A percentile compares a stretch with the other conserved stretches of the same genome.
phyloP scores from a whole-genome alignment of 176 grass and related monocot genomes.

The Oryza brachyantha region DNA sequence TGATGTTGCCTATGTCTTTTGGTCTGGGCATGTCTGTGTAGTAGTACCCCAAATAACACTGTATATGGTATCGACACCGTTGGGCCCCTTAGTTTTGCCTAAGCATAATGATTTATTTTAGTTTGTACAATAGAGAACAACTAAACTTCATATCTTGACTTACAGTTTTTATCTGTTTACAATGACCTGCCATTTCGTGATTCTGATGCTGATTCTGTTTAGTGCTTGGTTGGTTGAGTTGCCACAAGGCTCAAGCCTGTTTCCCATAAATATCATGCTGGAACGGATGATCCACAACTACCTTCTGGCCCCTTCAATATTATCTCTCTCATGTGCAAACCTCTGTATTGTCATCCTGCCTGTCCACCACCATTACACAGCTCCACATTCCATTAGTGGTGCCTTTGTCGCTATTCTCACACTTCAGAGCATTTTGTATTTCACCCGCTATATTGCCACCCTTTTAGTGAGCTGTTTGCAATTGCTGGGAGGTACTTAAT shows the following conservation, averaged over 20 bases:
- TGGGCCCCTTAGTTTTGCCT: neutral
- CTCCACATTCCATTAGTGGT: neutral
- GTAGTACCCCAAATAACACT: conserved; percentile 9
- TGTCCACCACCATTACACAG: neutral
- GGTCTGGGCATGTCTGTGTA: neutral
- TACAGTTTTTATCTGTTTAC: neutral
- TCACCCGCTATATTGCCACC: neutral
- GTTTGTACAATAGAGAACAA: neutral
- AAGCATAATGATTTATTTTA: neutral
- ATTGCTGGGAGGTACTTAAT: neutral
- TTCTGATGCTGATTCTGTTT: neutral
- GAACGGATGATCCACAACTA: neutral
- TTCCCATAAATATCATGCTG: neutral
- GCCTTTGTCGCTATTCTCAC: neutral
- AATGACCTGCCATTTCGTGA: neutral
- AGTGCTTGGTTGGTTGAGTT: neutral
- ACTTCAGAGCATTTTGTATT: neutral
- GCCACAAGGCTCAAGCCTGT: neutral
- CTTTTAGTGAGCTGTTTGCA: neutral
- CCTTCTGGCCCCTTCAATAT: neutral
- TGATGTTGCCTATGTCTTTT: neutral
- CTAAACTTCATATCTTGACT: neutral
- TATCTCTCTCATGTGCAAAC: neutral
- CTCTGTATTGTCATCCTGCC: neutral
- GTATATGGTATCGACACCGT: neutral